Base-by-base conservation (phyloP, 768 basidiomycete genomes). In the Fibroporia radiculosa region DNA sequence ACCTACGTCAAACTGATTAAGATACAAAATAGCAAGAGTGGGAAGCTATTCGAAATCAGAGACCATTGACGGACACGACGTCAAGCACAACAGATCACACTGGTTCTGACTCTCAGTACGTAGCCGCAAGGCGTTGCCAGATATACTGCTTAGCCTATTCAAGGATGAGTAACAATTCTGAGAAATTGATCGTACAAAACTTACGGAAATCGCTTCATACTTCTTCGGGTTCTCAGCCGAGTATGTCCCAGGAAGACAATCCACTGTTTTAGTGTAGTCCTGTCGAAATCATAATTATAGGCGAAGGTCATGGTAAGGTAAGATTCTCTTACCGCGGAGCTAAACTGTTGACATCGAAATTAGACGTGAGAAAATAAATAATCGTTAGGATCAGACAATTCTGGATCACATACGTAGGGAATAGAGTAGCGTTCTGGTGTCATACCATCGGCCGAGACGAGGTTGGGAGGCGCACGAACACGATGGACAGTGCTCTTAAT, bases 361-460 rank as follows among this genome's bases (percentile, higher is more conserved):
- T 22, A 31, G 2, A 44, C 31, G 28, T 14, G 34, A 19, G 19
- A 28, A 16, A 32, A 33, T 14, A 14, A n/a, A 29, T 27, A 2
- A 26, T n/a, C 56, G 70, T 49, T 46, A 75, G 72, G 55, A 77
- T n/a, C 34, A n/a, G 20, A 22, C 5, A 5, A 42, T 3, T 7
- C 23, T 6, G 12, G 7, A 20, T 25, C 18, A 16, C 19, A 18
- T 34, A 31, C 75, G 53, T 79, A 81, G 26, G 80, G 79, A 48
- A 82, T 80, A 0, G 78, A 80, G 52, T 77, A 80, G 22, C 80
- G 64, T 26, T 70, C 69, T 1, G 72, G 74, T 1, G 72, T 66
- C 60, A 71, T 68, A 4, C 57, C 62, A 33, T 60, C 60, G n/a
- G 43, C 46, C 23, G 20, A 50, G 18, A 33, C 45, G 29, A 46